These are phyloP conservation scores for Uncinocarpus reesii DNA, from an alignment of 2,329 filamentous ascomycete species.

Conservation along the genomic window DNA sequence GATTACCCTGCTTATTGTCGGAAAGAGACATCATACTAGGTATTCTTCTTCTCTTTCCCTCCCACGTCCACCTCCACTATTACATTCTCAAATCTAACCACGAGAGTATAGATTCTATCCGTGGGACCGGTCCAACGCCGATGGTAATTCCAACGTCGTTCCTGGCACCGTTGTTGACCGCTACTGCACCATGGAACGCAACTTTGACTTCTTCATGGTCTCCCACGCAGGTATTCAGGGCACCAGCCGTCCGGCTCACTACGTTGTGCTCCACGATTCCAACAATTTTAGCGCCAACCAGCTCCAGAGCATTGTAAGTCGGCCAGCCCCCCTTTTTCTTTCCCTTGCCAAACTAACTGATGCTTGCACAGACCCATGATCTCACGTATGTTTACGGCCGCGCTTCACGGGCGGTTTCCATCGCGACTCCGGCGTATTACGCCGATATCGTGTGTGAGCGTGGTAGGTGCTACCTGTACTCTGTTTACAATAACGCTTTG, in stretches of 20 bases:
- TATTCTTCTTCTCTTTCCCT: neutral
- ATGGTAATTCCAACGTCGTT: constrained; percentile 48
- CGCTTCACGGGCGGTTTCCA: constrained; percentile 73
- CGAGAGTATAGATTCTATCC: constrained; percentile 54
- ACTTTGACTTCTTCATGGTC: constrained; percentile 78
- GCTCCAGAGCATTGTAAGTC: constrained; percentile 17
- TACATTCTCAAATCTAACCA: neutral
- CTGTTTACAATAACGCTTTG: constrained; percentile 8
- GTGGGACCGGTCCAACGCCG: constrained; percentile 41
- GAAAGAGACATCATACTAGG: constrained; percentile 80
- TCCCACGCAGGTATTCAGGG: constrained; percentile 72
- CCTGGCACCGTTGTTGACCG: constrained; percentile 78
- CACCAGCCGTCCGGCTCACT: constrained; percentile 74
- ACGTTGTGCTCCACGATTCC: constrained; percentile 61
- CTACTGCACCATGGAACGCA: constrained; percentile 59
- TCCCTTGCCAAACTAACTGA: constrained; percentile 45
- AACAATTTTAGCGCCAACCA: constrained; percentile 44
- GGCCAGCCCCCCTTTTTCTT: too few relatives aligned
- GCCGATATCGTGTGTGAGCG: constrained; percentile 76
- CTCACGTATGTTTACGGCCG: constrained; percentile 75
- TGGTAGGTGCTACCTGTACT: constrained; percentile 55
- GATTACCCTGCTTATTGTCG: constrained; percentile 66
- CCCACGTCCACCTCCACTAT: neutral
- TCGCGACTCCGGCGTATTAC: constrained; percentile 83
- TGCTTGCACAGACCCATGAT: constrained; percentile 26